Percentiles rank a stretch among this genome's conserved stretches.
Evolutionary conservation across 805 yeast genomes (phyloP).

Genomic region (Ogataea angusta): DNA sequence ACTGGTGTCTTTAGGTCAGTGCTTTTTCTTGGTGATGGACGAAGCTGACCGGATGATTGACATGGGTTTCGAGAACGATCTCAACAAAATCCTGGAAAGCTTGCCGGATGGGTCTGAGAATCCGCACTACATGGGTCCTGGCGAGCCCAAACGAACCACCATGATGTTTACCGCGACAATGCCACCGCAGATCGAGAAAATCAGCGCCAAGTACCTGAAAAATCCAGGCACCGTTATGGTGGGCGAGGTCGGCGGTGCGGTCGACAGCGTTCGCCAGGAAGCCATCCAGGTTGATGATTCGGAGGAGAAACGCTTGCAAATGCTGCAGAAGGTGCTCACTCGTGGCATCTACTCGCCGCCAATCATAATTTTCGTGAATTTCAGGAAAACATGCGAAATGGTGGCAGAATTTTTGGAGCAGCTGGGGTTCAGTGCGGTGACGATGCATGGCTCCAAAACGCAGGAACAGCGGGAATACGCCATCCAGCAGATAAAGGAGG

Average conservation of each 20-base stretch:
- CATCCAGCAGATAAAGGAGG: slow-evolving; percentile 52
- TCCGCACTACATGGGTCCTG: slow-evolving; percentile 33
- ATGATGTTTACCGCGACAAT: slow-evolving; percentile 96
- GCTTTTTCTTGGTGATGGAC: slow-evolving; percentile 75
- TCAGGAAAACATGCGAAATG: slow-evolving; percentile 67
- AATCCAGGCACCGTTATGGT: slow-evolving; percentile 64
- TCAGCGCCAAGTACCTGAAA: slow-evolving; percentile 59
- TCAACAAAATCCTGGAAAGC: slow-evolving; percentile 53
- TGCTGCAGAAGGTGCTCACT: slow-evolving; percentile 38
- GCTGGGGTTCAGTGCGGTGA: slow-evolving; percentile 48
- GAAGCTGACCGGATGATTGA: slow-evolving; percentile 97
- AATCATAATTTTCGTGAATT: slow-evolving; percentile 79
- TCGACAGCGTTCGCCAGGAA: slow-evolving; percentile 65
- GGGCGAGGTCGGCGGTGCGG: slow-evolving; percentile 65
- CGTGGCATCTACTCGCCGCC: slow-evolving; percentile 43
- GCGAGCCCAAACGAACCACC: slow-evolving; percentile 50
- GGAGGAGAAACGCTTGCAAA: slow-evolving; percentile 42
- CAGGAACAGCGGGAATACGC: slow-evolving; percentile 87
- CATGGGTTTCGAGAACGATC: slow-evolving; percentile 86
- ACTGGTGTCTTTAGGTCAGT: slow-evolving; percentile 54
- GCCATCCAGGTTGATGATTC: slow-evolving; percentile 51
- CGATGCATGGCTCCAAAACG: slow-evolving; percentile 82
- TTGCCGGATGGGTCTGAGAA: slow-evolving; percentile 47
- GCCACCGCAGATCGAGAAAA: slow-evolving; percentile 65
- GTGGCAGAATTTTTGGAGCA: slow-evolving; percentile 50